Conservation (phyloP, 1,139 yeast genomes). For the Ogataea hybrid region DNA sequence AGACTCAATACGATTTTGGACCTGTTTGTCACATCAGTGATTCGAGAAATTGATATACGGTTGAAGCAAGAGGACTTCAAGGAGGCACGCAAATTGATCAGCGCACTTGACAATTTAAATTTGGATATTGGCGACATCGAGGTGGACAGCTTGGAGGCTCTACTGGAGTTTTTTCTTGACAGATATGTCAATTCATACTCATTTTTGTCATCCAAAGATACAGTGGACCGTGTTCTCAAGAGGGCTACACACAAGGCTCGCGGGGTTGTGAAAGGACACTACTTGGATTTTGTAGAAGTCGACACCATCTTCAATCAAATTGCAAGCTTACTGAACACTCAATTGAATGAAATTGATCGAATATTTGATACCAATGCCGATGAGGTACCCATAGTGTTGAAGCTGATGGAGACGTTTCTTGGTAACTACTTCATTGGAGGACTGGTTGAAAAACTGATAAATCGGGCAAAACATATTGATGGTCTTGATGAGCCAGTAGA, state of each 20-base stretch:
- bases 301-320: conserved; percentile 28
- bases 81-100: conserved; percentile 28
- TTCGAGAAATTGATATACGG: conserved; percentile 66
- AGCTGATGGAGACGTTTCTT: conserved; percentile 33
- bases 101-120: conserved; percentile 36
- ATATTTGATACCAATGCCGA: conserved; percentile 32
- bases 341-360: conserved; percentile 26
- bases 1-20: conserved; percentile 59
- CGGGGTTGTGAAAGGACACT: conserved; percentile 31
- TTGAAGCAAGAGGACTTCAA: conserved; percentile 50
- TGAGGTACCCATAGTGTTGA: conserved; percentile 31
- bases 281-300: conserved; percentile 23
- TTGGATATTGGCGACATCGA: conserved; percentile 35
- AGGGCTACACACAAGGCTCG: conserved; percentile 7
- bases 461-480: conserved; percentile 37
- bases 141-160: conserved; percentile 43
- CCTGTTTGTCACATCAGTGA: conserved; percentile 68
- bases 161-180: conserved; percentile 40
- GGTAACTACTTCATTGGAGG: conserved; percentile 33
- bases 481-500: conserved; percentile 9
- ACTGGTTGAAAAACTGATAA: conserved; percentile 35
- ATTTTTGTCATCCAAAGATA: conserved; percentile 22
- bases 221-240: conserved; percentile 16
- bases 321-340: conserved; percentile 20
- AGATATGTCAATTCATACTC: conserved; percentile 31